Evolutionary conservation across 164 flowering plant genomes (phyloP), one percentile per base, ranked within the genome.

Genomic region (Aristolochia contorta): DNA sequence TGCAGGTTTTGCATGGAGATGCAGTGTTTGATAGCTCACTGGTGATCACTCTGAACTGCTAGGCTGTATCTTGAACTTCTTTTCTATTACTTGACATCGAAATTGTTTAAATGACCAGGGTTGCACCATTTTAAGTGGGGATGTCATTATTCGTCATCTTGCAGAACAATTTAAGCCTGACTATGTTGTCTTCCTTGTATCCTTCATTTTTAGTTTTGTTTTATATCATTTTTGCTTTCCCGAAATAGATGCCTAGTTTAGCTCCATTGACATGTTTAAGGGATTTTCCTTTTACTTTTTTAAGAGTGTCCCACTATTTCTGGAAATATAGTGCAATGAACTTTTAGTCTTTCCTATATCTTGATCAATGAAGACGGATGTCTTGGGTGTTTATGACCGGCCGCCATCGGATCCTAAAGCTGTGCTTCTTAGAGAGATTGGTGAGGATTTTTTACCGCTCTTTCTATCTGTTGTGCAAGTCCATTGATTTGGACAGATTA

Each of bases 111-210:
- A 25, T 60, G 19, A 41, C 37, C 86, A 89, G 99, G 99, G 87
- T 13, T 90, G 99, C 84, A 85, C 97, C 61, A 93, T 93, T 56
- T 75, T 93, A 74, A 93, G 99, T 70, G 99, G 99, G 47, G 99
- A 93, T 79, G 91, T 93, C 16, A 93, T 93, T 57, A 93, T 91
- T 56, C 79, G 96, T 41, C 84, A 85, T 76, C 84, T 93, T 65
- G 96, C 99, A 32, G 87, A 78, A 58, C 63, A 72, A 20, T 64
- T 88, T 55, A 79, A 71, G 77, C 99, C 99, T 47, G 78, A 82
- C 59, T 90, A 78, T 65, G 96, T 93, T 67, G 99, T 93, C 63
- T 93, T 93, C 70, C 96, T 93, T 62, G 98, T 93, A 93, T 87
- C 94, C 97, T 59, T 53, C 22, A 23, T 25, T 3, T 43, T 24